Percentiles rank a stretch among this genome's conserved stretches.
Evolutionary conservation across 345 rosid species (phyloP).

Genomic region (Brassica nigra): DNA sequence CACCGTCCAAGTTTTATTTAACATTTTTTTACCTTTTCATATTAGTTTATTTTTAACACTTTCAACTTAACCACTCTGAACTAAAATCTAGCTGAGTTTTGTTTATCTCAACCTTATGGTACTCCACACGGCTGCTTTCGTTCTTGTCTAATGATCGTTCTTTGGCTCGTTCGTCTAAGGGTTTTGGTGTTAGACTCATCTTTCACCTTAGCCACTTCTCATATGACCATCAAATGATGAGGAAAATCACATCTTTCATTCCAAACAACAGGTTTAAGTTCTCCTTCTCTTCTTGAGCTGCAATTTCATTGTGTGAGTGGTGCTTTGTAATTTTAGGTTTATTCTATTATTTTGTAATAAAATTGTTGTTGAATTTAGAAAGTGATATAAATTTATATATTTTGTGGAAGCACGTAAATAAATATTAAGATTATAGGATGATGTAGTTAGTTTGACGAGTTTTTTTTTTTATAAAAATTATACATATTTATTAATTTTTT

Average conservation of each 20-base stretch:
- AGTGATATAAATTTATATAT: no score
- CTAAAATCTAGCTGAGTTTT: background rate
- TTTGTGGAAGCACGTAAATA: no score
- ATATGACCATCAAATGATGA: background rate
- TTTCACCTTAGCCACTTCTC: background rate
- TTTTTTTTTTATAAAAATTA: no score
- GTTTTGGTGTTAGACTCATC: no score
- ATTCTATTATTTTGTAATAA: background rate
- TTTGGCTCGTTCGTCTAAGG: no score
- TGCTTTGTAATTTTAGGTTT: background rate
- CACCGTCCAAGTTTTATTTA: slow-evolving; percentile 19
- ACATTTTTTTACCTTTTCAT: background rate
- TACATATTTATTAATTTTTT: no score
- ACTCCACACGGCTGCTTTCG: background rate
- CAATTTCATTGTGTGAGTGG: background rate
- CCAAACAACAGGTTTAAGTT: background rate
- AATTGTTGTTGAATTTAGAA: no score
- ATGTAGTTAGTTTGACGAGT: no score
- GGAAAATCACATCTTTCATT: background rate
- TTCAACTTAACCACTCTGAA: background rate
- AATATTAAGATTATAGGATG: no score
- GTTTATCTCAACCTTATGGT: background rate
- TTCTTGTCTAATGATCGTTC: background rate
- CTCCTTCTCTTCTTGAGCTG: background rate
- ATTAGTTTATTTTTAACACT: background rate